Conservation (phyloP, 208 protist genomes). For the Trypanosoma cruzi region DNA sequence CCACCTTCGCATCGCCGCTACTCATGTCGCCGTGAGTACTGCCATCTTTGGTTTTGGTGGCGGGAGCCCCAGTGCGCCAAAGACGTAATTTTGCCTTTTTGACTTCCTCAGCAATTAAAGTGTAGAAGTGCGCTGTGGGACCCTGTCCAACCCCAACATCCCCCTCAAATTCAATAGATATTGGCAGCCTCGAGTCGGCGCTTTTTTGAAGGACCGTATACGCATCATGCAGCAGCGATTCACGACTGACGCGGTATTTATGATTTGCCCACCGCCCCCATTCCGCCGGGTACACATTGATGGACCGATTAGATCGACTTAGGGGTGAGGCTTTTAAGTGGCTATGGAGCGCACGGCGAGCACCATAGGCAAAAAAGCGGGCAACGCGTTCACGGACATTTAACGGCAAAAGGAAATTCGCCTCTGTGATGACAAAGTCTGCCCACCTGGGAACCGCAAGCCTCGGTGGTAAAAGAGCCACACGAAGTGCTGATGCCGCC, state of each 20-base stretch:
- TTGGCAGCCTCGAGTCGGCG: slow-evolving; percentile 64
- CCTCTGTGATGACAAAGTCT: slow-evolving; percentile 74
- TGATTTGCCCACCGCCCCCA: slow-evolving; percentile 77
- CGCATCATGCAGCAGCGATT: slow-evolving; percentile 60
- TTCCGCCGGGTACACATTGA: slow-evolving; percentile 54
- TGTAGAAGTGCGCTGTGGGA: slow-evolving; percentile 92
- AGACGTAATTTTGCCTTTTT: slow-evolving; percentile 40
- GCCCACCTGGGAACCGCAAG: slow-evolving; percentile 85
- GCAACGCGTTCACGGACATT: slow-evolving; percentile 57
- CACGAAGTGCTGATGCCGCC: slow-evolving; percentile 76
- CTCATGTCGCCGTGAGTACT: background rate
- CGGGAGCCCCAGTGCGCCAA: slow-evolving; percentile 47
- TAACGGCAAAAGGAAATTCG: slow-evolving; percentile 66
- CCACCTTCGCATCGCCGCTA: slow-evolving; percentile 11
- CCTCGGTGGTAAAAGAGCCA: slow-evolving; percentile 67
- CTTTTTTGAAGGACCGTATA: slow-evolving; percentile 65
- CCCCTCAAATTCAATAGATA: slow-evolving; percentile 89
- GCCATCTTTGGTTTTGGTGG: slow-evolving; percentile 1
- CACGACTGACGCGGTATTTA: slow-evolving; percentile 81
- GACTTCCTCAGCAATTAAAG: slow-evolving; percentile 66
- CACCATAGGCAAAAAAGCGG: slow-evolving; percentile 81
- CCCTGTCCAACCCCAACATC: slow-evolving; percentile 90
- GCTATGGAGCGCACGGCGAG: slow-evolving; percentile 61
- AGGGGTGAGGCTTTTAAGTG: slow-evolving; percentile 62
- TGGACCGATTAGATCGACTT: slow-evolving; percentile 41